Evolutionary conservation across 768 basidiomycete species (phyloP), one percentile per base, ranked within the genome.

Genomic region (Cyathus striatus): DNA sequence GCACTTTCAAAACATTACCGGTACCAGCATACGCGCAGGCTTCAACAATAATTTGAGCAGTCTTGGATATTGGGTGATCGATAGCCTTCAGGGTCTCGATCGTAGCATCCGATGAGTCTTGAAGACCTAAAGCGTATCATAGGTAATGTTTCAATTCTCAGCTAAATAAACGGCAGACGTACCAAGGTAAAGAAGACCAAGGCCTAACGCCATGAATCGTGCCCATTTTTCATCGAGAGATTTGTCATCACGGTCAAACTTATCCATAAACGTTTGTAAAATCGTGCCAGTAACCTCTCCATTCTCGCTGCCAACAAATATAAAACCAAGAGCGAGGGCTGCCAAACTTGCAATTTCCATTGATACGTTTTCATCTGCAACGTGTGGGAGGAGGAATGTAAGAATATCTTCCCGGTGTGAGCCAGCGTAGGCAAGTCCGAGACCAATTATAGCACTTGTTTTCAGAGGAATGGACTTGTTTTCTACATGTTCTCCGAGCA

Each of bases 11-110:
- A 1, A 98, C 96, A 56, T 96, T 94, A 25, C 94, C 92, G 0
- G 92, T 93, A 16, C 93, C 96, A 2, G 93, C 94, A 59, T 86
- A 98, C 2, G 94, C 84, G 56, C 93, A 96, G 24, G 89, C 86
- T 52, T 96, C 90, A 10, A 97, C 91, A 38, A 99, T 70, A 47
- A 97, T 85, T 46, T 90, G 87, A 4, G 91, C 90, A 24, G 90
- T 89, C 55, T 87, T 89, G 14, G 93, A 86, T 46, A 96, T 79
- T 0, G 91, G 88, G 57, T 97, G 92, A 33, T 91, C 85, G 42
- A 98, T 93, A 5, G 88, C 91, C 58, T 94, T 91, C 39, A 97
- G 71, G 1, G 91, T 90, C 60, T 92, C 91, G 40, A 96, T 78
- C 6, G 93, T 96, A 1, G 93, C 90, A 55, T 99, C 96, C 0